Evolutionary conservation across 1,139 yeast species (phyloP).

Genomic region (Entelexis paramagnoliae): DNA sequence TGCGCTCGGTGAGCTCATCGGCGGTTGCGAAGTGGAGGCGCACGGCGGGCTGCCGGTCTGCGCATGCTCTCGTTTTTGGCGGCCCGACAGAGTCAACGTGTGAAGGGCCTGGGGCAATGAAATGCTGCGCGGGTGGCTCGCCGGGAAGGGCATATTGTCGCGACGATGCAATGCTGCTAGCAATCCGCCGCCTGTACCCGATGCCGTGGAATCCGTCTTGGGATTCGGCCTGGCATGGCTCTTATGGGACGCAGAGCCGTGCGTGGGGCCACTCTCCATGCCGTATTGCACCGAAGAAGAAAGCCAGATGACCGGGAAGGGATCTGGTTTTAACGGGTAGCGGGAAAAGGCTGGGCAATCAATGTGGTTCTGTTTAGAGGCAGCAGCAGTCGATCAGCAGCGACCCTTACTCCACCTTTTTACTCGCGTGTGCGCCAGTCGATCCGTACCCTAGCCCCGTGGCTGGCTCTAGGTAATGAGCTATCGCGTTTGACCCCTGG

Average conservation of each 20-base stretch:
- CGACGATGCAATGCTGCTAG: not conserved
- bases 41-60: not conserved
- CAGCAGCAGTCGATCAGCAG: not conserved
- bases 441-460: slow-evolving; percentile 3
- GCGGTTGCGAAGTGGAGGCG: not conserved
- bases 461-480: not conserved
- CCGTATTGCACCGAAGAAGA: slow-evolving; percentile 1
- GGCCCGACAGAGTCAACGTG: slow-evolving; percentile 10
- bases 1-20: not conserved
- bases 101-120: slow-evolving; percentile 20
- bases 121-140: slow-evolving; percentile 14
- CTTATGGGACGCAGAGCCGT: slow-evolving; percentile 3
- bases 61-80: slow-evolving; percentile 1
- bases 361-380: not conserved
- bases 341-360: slow-evolving; percentile 2
- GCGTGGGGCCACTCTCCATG: slow-evolving; percentile 8
- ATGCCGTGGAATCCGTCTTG: not conserved
- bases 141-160: not conserved
- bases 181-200: not conserved
- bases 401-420: slow-evolving; percentile 7
- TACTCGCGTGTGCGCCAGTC: slow-evolving; percentile 5
- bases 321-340: not conserved
- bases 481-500: not conserved
- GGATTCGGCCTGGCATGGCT: slow-evolving; percentile 3
- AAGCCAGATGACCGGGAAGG: not conserved